Percentiles rank a stretch among this genome's conserved stretches.
Evolutionary conservation across 371 early-diverging fungal species (phyloP).

Genomic region (Parasitella parasitica): DNA sequence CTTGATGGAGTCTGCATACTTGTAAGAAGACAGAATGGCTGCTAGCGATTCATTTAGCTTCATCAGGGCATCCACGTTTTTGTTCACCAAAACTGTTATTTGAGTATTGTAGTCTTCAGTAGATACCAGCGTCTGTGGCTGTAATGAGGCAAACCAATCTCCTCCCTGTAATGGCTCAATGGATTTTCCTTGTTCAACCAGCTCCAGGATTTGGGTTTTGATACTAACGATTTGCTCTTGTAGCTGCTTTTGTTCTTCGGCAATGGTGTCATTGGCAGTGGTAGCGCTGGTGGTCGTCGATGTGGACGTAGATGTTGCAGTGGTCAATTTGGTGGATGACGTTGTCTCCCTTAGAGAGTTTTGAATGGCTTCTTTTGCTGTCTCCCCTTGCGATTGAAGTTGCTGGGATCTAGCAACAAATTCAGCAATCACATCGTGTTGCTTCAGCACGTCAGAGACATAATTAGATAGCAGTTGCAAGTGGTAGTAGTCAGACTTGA

Average conservation of each 20-base stretch:
- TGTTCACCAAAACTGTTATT: conserved; percentile 13
- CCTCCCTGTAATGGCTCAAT: conserved; percentile 2
- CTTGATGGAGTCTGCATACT: conserved; percentile 15
- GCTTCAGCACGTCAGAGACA: conserved; percentile 21
- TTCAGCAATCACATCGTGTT: conserved; percentile 13
- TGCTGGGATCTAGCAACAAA: conserved; percentile 7
- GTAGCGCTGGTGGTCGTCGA: not conserved
- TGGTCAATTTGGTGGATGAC: not conserved
- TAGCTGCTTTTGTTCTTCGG: not conserved
- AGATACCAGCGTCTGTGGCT: conserved; percentile 8
- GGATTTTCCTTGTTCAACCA: not conserved
- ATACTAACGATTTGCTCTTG: not conserved
- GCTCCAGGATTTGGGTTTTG: not conserved
- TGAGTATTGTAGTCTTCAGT: conserved; percentile 22
- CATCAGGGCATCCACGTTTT: conserved; percentile 6
- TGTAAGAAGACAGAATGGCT: conserved; percentile 5
- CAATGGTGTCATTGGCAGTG: not conserved
- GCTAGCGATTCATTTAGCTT: conserved; percentile 8
- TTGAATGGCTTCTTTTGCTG: conserved; percentile 23
- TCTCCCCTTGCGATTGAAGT: conserved; percentile 23
- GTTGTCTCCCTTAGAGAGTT: conserved; percentile 13
- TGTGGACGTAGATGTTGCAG: not conserved
- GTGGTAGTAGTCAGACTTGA: conserved; percentile 13
- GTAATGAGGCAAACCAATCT: conserved; percentile 14
- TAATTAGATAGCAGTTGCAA: conserved; percentile 19